phyloP scores from a whole-genome alignment of 2,329 filamentous ascomycete species.

The Stylonectria norvegica region DNA sequence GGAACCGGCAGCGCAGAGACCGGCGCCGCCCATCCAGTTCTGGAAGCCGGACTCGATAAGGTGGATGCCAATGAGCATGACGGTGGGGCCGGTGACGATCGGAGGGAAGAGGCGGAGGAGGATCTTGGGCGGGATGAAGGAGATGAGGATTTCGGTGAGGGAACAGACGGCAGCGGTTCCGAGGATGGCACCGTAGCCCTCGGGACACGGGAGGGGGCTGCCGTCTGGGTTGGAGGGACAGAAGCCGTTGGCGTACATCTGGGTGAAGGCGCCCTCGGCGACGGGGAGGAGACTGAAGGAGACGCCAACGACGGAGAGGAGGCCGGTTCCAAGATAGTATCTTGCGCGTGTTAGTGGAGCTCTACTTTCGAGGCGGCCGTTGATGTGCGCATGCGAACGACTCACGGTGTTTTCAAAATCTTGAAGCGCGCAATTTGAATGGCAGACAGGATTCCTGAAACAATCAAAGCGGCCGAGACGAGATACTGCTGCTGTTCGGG shows the following conservation, averaged over 20 bases:
- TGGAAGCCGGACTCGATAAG: slow-evolving; percentile 70
- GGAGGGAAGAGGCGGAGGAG: slow-evolving; percentile 75
- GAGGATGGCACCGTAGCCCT: slow-evolving; percentile 69
- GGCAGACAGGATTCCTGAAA: slow-evolving; percentile 69
- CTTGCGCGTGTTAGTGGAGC: slow-evolving; percentile 34
- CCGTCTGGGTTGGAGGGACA: slow-evolving; percentile 59
- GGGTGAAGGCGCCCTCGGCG: slow-evolving; percentile 63
- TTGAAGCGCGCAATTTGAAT: slow-evolving; percentile 77
- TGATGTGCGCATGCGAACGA: slow-evolving; percentile 7
- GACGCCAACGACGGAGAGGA: slow-evolving; percentile 73
- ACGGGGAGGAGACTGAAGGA: slow-evolving; percentile 35
- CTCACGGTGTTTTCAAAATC: slow-evolving; percentile 61
- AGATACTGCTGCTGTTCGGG: slow-evolving; percentile 67
- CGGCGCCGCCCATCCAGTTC: slow-evolving; percentile 74
- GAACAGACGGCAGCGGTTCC: slow-evolving; percentile 66
- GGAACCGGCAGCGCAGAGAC: slow-evolving; percentile 50
- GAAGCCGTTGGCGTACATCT: slow-evolving; percentile 76
- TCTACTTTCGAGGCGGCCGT: background rate
- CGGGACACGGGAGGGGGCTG: slow-evolving; percentile 67
- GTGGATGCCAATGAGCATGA: slow-evolving; percentile 68
- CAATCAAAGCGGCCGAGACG: slow-evolving; percentile 74
- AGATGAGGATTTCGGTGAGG: slow-evolving; percentile 68
- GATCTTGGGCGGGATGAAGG: slow-evolving; percentile 66
- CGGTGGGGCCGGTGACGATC: slow-evolving; percentile 70
- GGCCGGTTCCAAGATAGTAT: slow-evolving; percentile 73